Evolutionary conservation across 2,329 filamentous ascomycete genomes (phyloP), one percentile per base, ranked within the genome.

Genomic region (Trichoderma hamatum): DNA sequence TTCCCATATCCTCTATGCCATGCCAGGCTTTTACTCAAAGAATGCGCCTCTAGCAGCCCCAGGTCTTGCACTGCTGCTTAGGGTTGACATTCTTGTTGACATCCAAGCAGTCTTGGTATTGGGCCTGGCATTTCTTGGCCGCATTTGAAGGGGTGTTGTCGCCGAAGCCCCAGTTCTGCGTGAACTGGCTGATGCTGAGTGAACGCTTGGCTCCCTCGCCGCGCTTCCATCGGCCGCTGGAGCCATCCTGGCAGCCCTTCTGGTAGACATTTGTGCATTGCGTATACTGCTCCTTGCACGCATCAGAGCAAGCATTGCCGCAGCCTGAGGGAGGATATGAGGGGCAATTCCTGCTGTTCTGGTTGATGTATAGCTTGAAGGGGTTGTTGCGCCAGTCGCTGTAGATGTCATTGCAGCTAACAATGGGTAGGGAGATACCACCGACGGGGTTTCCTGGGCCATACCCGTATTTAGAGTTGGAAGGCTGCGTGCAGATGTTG

Each of bases 381-480:
- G 81, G 80, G 72, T 82, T 82, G 65, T 72, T 72, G 32, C 72
- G 71, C 72, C 79, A 84, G 71, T 86, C 83, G 9, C 70, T 68
- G 69, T 78, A 74, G 51, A 83, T 72, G 72, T 88, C 85, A 76
- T 87, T 88, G 80, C 86, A 88, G 28, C 82, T 83, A 36, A 88
- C 81, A 67, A 85, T 76, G 56, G 85, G 86, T 64, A 88, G 77
- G 26, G 79, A 77, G 65, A 88, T 86, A 70, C 79, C 82, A 60
- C 84, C 86, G 19, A 87, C 84, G 3, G 84, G 82, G 62, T 81
- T 89, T 43, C 90, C 87, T 1, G 90, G 89, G 1, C 87, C 88
- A 75, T 94, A 95, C 64, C 88, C 89, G 72, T 85, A 86, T 75
- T 85, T 84, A 72, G 86, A 85, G 78, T 80, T 84, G 64, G 79